Evolutionary conservation across 495 filamentous ascomycete genomes (phyloP).

Genomic region (Neurospora hispaniola): DNA sequence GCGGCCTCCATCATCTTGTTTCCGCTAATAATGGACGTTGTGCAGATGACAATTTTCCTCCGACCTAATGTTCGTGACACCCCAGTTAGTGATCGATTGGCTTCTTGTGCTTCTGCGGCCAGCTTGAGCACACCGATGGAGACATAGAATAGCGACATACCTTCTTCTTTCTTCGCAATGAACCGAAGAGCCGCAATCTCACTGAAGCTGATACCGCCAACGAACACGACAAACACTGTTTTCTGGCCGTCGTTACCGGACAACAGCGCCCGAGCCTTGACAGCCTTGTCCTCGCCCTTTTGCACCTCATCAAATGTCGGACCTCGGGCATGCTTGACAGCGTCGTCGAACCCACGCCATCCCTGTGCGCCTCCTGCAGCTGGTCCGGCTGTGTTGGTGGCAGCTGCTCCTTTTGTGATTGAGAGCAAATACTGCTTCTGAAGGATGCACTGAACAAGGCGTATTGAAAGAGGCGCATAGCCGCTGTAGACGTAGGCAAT

Average conservation of each 20-base stretch:
- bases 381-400: constrained; percentile 35
- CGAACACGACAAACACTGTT: constrained; percentile 84
- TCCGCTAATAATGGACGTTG: constrained; percentile 84
- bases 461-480: constrained; percentile 86
- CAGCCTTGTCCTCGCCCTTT: constrained; percentile 86
- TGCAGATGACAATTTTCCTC: constrained; percentile 80
- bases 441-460: constrained; percentile 87
- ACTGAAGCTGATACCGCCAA: constrained; percentile 89
- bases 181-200: constrained; percentile 93
- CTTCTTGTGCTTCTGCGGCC: neutral
- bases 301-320: constrained; percentile 86
- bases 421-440: constrained; percentile 78
- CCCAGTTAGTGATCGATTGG: constrained; percentile 6
- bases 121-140: neutral
- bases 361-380: constrained; percentile 57
- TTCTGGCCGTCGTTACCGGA: constrained; percentile 64
- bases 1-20: constrained; percentile 82
- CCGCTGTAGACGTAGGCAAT: constrained; percentile 96
- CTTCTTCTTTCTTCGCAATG: constrained; percentile 77
- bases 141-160: constrained; percentile 25
- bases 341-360: constrained; percentile 85
- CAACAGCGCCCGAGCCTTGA: constrained; percentile 76
- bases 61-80: constrained; percentile 29
- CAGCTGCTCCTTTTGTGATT: constrained; percentile 47
- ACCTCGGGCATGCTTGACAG: constrained; percentile 73